A percentile compares a stretch with the other conserved stretches of the same genome.
phyloP scores from a whole-genome alignment of 208 protist genomes.

The Leishmania gerbilli region DNA sequence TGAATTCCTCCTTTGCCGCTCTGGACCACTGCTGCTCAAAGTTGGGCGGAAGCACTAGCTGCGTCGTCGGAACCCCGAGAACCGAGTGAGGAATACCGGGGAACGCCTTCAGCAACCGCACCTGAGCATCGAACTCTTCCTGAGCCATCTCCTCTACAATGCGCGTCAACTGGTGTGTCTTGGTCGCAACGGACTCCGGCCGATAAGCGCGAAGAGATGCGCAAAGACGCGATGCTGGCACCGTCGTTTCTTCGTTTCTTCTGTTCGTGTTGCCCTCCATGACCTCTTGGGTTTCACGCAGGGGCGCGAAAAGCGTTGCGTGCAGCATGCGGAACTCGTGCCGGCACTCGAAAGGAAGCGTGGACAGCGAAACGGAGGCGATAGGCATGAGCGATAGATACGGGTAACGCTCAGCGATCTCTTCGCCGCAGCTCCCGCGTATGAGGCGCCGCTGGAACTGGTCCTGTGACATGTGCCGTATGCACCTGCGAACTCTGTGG shows the following conservation, averaged over 20 bases:
- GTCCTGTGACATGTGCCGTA: slow-evolving; percentile 18
- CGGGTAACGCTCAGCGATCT: slow-evolving; percentile 28
- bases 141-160: slow-evolving; percentile 19
- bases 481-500: slow-evolving; percentile 20
- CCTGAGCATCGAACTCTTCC: slow-evolving; percentile 8
- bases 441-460: slow-evolving; percentile 20
- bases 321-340: slow-evolving; percentile 16
- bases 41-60: slow-evolving; percentile 11
- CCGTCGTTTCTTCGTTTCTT: not conserved
- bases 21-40: slow-evolving; percentile 14
- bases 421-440: slow-evolving; percentile 12
- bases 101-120: slow-evolving; percentile 2
- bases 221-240: not conserved
- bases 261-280: not conserved
- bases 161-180: not conserved
- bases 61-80: slow-evolving; percentile 20
- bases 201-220: not conserved
- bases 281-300: not conserved
- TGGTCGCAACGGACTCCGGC: not conserved
- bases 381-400: slow-evolving; percentile 21
- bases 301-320: slow-evolving; percentile 2
- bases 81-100: slow-evolving; percentile 12
- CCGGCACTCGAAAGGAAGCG: slow-evolving; percentile 26
- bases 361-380: slow-evolving; percentile 6
- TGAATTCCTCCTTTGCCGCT: slow-evolving; percentile 1